Evolutionary conservation across 2,329 filamentous ascomycete species (phyloP).

Genomic region (Fusarium globosum): DNA sequence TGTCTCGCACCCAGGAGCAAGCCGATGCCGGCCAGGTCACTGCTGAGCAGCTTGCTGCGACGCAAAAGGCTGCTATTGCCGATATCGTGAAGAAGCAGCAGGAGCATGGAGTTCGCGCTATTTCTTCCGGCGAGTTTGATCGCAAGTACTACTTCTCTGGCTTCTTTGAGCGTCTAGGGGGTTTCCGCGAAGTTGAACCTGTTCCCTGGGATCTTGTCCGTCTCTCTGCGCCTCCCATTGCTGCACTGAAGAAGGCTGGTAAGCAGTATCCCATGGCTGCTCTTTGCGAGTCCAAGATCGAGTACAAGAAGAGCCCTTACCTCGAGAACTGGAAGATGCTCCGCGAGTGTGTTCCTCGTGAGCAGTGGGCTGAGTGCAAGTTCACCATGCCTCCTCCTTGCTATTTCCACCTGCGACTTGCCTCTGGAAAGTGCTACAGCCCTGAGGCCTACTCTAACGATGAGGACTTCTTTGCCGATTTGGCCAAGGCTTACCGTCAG

Average conservation of each 20-base stretch:
- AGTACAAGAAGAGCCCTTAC: constrained; percentile 55
- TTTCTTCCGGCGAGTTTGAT: constrained; percentile 77
- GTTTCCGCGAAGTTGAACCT: constrained; percentile 53
- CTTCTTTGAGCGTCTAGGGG: constrained; percentile 60
- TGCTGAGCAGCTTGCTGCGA: constrained; percentile 58
- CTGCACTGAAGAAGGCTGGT: constrained; percentile 52
- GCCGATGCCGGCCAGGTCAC: constrained; percentile 61
- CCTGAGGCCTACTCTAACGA: constrained; percentile 63
- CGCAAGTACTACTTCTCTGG: constrained; percentile 62
- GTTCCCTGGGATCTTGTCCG: constrained; percentile 54
- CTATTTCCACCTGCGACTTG: constrained; percentile 71
- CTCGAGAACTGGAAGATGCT: constrained; percentile 57
- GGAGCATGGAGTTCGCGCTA: constrained; percentile 68
- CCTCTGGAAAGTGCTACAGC: constrained; percentile 64
- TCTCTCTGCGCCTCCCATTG: constrained; percentile 53
- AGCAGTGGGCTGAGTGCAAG: constrained; percentile 72
- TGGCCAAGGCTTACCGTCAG: constrained; percentile 65
- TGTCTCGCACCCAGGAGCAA: constrained; percentile 63
- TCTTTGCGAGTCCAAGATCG: constrained; percentile 57
- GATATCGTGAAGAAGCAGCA: constrained; percentile 74
- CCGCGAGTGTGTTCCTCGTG: constrained; percentile 60
- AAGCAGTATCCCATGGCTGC: constrained; percentile 54
- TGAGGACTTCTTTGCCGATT: constrained; percentile 67
- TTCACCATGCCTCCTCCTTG: constrained; percentile 74
- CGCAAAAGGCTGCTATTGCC: constrained; percentile 72